Percentiles rank a stretch among this genome's conserved stretches.
Conservation (phyloP, 2,329 filamentous ascomycete genomes). For the Epichloe elymi region DNA sequence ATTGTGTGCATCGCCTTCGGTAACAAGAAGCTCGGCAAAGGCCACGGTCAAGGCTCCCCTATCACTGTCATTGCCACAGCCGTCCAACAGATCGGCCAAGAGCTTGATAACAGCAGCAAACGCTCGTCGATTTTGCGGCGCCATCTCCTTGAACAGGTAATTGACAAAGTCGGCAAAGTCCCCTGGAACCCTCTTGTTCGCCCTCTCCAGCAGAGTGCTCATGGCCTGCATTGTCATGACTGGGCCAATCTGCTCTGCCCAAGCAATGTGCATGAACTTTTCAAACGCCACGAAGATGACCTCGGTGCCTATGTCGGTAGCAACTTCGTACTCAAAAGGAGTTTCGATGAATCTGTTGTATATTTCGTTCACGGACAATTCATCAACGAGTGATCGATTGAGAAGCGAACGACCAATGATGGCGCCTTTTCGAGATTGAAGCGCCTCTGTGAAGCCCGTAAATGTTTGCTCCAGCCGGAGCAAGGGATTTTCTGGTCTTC, state of each 20-base stretch:
- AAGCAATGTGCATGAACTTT: conserved; percentile 79
- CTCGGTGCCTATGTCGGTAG: conserved; percentile 65
- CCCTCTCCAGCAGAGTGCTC: conserved; percentile 57
- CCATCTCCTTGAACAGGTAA: conserved; percentile 51
- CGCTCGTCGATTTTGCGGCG: conserved; percentile 59
- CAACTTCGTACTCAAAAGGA: conserved; percentile 62
- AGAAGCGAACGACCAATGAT: conserved; percentile 68
- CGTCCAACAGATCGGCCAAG: conserved; percentile 75
- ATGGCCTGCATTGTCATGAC: conserved; percentile 63
- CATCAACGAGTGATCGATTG: conserved; percentile 56
- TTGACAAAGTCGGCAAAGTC: conserved; percentile 62
- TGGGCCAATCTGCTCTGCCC: conserved; percentile 78
- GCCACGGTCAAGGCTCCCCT: conserved; percentile 76
- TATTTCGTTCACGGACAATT: conserved; percentile 72
- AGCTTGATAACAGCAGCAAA: conserved; percentile 76
- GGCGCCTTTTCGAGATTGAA: conserved; percentile 77
- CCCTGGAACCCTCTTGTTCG: conserved; percentile 52
- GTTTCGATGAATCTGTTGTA: conserved; percentile 82
- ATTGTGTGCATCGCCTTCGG: conserved; percentile 61
- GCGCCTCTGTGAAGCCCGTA: conserved; percentile 65
- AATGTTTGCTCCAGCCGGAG: conserved; percentile 74
- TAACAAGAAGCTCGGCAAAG: conserved; percentile 76
- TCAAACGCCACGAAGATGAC: conserved; percentile 86
- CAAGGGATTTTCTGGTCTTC: conserved; percentile 49
- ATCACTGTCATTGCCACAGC: conserved; percentile 82